Evolutionary conservation across 78 protist species (phyloP).

Genomic region (Pigoraptor vietnamica): DNA sequence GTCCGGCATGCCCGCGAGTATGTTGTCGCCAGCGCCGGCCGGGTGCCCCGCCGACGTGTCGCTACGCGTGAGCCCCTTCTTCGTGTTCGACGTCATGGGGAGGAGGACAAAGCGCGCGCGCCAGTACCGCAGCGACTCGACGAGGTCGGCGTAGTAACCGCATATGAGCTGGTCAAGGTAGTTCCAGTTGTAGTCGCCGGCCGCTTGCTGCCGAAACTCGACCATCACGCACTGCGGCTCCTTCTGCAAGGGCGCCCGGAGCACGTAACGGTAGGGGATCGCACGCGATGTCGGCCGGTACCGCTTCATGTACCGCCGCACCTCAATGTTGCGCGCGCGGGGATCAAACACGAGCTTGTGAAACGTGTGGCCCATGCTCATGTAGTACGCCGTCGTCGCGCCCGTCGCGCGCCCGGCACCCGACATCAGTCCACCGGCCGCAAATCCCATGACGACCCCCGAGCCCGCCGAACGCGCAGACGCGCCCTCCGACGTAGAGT

Average conservation of each 20-base stretch:
- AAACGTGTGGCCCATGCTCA: not conserved
- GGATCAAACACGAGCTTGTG: not conserved
- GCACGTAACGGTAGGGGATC: not conserved
- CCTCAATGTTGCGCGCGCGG: not conserved
- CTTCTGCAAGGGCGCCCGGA: too few species aligned
- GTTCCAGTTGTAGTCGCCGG: conserved; percentile 8
- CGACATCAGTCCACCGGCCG: not conserved
- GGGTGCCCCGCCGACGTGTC: not conserved
- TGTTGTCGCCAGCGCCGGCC: not conserved
- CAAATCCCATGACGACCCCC: not conserved
- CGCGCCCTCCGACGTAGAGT: too few species aligned
- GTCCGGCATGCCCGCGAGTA: not conserved
- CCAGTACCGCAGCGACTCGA: conserved; percentile 3
- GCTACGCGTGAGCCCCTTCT: too few species aligned
- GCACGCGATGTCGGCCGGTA: not conserved
- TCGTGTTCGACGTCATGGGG: not conserved
- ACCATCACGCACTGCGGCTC: not conserved
- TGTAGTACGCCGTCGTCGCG: not conserved
- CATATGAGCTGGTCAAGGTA: not conserved
- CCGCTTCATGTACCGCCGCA: not conserved
- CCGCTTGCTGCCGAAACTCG: not conserved
- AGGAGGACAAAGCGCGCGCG: conserved; percentile 26
- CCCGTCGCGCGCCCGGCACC: not conserved
- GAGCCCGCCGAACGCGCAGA: not conserved
- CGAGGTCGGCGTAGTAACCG: not conserved